Percentiles rank a stretch among this genome's conserved stretches.
These are phyloP conservation scores for Coriaria nepalensis DNA, from an alignment of 306 rosid species.

Conservation along the genomic window DNA sequence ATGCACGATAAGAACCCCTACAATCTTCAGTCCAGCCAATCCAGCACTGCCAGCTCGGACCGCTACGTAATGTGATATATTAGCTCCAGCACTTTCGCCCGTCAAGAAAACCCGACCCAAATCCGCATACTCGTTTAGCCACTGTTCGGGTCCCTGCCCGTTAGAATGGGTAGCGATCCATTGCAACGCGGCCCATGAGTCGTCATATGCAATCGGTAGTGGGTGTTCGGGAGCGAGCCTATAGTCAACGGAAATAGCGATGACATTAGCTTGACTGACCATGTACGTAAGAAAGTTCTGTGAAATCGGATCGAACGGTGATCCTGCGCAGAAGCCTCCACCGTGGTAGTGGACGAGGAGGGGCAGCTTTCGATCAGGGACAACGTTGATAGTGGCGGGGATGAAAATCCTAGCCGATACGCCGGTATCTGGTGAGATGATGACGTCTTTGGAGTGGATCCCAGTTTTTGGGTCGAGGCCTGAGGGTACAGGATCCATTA, in stretches of 20 bases:
- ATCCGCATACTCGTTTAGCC: constrained; percentile 14
- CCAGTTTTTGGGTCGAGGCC: constrained; percentile 7
- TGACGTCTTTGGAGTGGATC: constrained; percentile 7
- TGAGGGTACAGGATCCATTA: too few species aligned
- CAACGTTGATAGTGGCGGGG: constrained; percentile 7
- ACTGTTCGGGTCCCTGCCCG: constrained; percentile 16
- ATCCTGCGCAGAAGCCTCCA: constrained; percentile 21
- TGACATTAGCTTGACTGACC: constrained; percentile 13
- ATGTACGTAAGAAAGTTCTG: constrained; percentile 12
- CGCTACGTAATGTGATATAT: constrained; percentile 16
- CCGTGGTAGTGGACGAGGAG: constrained; percentile 34
- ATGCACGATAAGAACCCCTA: constrained; percentile 10
- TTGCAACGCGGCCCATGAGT: constrained; percentile 15
- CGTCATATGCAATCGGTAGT: constrained; percentile 21
- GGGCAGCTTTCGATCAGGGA: constrained; percentile 17
- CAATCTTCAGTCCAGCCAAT: constrained; percentile 6
- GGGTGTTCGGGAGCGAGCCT: constrained; percentile 21
- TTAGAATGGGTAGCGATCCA: constrained; percentile 13
- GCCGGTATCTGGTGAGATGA: constrained; percentile 4
- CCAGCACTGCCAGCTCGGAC: constrained; percentile 11
- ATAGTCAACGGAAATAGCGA: constrained; percentile 16
- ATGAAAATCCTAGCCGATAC: constrained; percentile 28
- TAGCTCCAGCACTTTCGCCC: constrained; percentile 23
- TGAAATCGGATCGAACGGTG: constrained; percentile 20
- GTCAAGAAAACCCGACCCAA: constrained; percentile 14